Conservation (phyloP, 192 early-diverging fungal genomes). For the Phycomyces nitens region DNA sequence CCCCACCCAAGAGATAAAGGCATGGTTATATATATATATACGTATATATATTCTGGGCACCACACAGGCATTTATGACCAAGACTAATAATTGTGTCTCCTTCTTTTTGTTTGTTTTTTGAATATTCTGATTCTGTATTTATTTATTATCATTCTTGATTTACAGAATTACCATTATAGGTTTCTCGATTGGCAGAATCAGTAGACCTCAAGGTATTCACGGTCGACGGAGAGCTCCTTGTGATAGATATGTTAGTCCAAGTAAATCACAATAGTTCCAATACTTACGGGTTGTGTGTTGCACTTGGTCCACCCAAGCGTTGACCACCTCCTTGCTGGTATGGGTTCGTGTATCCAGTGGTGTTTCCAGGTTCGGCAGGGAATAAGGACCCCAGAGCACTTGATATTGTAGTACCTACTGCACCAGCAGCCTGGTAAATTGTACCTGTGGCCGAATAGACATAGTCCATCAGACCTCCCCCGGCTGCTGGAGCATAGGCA, state of each 20-base stretch:
- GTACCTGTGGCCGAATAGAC: constrained; percentile 16
- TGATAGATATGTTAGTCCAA: neutral
- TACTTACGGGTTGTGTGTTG: neutral
- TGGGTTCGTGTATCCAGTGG: neutral
- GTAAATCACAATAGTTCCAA: no score
- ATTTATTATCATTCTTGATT: constrained; percentile 30
- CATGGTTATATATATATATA: no score
- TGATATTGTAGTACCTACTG: constrained; percentile 6
- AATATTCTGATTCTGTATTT: neutral
- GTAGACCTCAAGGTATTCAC: constrained; percentile 3
- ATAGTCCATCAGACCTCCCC: constrained; percentile 7
- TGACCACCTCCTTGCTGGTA: constrained; percentile 7
- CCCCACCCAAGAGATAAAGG: no score
- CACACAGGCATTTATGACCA: no score
- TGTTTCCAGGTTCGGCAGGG: neutral
- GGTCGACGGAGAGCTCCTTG: constrained; percentile 1
- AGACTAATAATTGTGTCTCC: no score
- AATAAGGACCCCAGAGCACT: constrained; percentile 11
- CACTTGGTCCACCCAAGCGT: constrained; percentile 10
- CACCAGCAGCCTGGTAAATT: constrained; percentile 16
- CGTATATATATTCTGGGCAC: no score
- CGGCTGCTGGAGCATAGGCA: constrained; percentile 3
- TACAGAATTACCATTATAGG: constrained; percentile 37
- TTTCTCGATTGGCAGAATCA: constrained; percentile 8
- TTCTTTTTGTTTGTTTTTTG: neutral